A percentile compares a stretch with the other conserved stretches of the same genome.
phyloP scores from a whole-genome alignment of 768 basidiomycete genomes.

The Pleurotus tuber-regium region DNA sequence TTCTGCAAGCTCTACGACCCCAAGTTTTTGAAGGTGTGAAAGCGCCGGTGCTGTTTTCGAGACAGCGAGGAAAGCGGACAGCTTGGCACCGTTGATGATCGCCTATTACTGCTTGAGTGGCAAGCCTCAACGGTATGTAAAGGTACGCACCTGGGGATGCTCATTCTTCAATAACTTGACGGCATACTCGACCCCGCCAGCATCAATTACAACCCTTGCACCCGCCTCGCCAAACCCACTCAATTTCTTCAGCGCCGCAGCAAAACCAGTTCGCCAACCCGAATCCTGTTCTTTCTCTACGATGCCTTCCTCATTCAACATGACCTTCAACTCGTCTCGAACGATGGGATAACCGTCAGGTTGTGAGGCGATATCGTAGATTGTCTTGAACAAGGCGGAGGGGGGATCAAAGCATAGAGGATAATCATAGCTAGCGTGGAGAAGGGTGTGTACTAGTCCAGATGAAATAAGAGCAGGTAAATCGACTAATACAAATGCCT shows the following conservation, averaged over 20 bases:
- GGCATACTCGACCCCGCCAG: conserved; percentile 18
- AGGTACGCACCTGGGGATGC: conserved; percentile 15
- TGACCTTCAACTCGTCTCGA: conserved; percentile 6
- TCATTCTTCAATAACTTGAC: conserved; percentile 14
- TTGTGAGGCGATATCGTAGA: background rate
- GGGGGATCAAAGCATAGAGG: background rate
- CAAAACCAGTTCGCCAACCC: conserved; percentile 13
- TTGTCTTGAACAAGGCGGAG: background rate
- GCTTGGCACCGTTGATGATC: background rate
- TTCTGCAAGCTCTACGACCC: background rate
- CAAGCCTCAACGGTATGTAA: background rate
- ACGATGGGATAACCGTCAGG: background rate
- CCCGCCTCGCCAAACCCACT: conserved; percentile 8
- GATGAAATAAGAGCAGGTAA: background rate
- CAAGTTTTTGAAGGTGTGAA: background rate
- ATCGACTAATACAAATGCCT: background rate
- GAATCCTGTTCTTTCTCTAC: conserved; percentile 16
- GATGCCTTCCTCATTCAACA: conserved; percentile 12
- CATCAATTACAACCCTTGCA: conserved; percentile 14
- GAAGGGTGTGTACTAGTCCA: background rate
- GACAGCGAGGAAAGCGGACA: background rate
- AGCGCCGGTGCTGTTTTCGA: background rate
- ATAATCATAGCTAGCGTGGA: conserved; percentile 1
- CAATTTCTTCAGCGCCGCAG: conserved; percentile 16
- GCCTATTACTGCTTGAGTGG: background rate